Evolutionary conservation across 441 rosid species (phyloP).

Genomic region (Gossypium gossypioides): DNA sequence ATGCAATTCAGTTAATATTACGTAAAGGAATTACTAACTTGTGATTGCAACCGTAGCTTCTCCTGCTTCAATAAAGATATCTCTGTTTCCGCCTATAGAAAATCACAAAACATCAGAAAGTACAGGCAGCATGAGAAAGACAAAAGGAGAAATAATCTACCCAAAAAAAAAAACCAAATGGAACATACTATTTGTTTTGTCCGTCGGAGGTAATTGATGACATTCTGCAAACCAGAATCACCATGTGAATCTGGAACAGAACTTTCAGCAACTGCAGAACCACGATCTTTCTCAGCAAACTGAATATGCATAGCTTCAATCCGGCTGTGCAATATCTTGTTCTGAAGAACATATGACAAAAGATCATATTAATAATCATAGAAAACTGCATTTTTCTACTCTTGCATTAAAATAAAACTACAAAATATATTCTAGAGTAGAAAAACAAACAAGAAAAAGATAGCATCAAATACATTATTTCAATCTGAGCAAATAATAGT

Average conservation of each 20-base stretch:
- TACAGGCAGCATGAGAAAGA: background rate
- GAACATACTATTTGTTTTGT: slow-evolving; percentile 75
- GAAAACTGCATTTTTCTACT: background rate
- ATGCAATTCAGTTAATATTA: background rate
- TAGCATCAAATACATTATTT: background rate
- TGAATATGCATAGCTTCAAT: slow-evolving; percentile 90
- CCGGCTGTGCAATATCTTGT: slow-evolving; percentile 71
- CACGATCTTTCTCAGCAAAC: slow-evolving; percentile 66
- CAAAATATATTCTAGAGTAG: background rate
- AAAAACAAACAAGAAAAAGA: too few relatives aligned
- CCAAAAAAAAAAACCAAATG: background rate
- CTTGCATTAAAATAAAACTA: background rate
- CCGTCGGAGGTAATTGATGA: slow-evolving; percentile 75
- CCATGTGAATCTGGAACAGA: slow-evolving; percentile 30
- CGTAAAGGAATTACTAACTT: slow-evolving; percentile 39
- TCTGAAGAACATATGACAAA: slow-evolving; percentile 39
- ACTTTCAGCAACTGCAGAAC: slow-evolving; percentile 36
- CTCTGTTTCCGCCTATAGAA: slow-evolving; percentile 84
- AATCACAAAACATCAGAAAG: slow-evolving; percentile 11
- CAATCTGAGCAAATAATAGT: background rate
- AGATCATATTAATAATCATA: background rate
- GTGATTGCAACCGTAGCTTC: slow-evolving; percentile 77
- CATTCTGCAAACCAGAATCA: slow-evolving; percentile 74
- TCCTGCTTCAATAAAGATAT: slow-evolving; percentile 85
- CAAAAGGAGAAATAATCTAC: background rate